These are phyloP conservation scores for Trichoderma koningiopsis DNA, from an alignment of 2,329 filamentous ascomycete genomes.

Conservation along the genomic window DNA sequence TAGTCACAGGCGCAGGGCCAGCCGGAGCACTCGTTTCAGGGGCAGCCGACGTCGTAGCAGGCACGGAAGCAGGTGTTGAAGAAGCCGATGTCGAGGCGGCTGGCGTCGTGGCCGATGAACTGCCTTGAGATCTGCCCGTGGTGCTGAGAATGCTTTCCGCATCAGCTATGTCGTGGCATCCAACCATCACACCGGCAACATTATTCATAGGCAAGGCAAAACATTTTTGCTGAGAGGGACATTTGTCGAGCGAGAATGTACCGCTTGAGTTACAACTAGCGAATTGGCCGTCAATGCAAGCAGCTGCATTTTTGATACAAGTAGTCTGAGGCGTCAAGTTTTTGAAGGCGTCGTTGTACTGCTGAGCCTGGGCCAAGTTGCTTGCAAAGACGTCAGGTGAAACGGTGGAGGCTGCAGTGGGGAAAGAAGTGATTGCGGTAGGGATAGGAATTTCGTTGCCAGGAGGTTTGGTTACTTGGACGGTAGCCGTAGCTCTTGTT, in stretches of 20 bases:
- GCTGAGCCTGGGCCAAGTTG: constrained; percentile 49
- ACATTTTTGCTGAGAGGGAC: constrained; percentile 44
- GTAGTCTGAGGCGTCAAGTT: constrained; percentile 48
- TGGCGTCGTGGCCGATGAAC: background rate
- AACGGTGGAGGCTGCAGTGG: constrained; percentile 45
- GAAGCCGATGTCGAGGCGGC: background rate
- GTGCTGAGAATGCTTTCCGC: constrained; percentile 49
- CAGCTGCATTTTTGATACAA: constrained; percentile 51
- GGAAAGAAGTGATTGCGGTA: constrained; percentile 43
- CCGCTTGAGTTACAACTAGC: constrained; percentile 49
- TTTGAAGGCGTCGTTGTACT: constrained; percentile 52
- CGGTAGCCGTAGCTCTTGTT: constrained; percentile 27
- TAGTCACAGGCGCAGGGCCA: constrained; percentile 31
- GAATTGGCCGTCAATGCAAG: constrained; percentile 55
- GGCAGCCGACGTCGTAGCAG: constrained; percentile 1
- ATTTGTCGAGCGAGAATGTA: constrained; percentile 46
- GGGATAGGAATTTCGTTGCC: constrained; percentile 48
- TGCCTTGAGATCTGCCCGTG: constrained; percentile 7
- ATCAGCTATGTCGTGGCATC: constrained; percentile 46
- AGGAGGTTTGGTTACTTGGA: constrained; percentile 42
- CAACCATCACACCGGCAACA: constrained; percentile 50
- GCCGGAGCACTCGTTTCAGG: constrained; percentile 27
- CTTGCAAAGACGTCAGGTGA: constrained; percentile 45
- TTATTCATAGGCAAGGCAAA: constrained; percentile 57
- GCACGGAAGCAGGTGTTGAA: background rate